Base-by-base conservation (phyloP, 371 early-diverging fungal genomes). In the Cokeromyces recurvatus region DNA sequence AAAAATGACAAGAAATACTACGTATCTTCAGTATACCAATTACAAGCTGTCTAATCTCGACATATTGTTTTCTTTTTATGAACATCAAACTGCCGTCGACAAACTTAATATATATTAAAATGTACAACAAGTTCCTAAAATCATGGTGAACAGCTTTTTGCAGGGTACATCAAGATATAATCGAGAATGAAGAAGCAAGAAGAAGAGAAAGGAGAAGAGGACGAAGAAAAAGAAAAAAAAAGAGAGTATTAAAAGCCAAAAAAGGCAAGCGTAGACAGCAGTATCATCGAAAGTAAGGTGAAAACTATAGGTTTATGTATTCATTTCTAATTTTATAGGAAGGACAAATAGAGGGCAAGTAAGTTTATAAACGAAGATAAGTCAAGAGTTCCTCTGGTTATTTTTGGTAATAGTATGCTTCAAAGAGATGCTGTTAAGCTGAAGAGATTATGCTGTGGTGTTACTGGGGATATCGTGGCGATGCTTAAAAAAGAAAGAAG, bases 101-200 rank as follows among this genome's bases (percentile, higher is more conserved):
- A 16, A 14, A 5, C 34, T 45, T 4, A 5, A 14, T 6, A 3
- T 41, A 4, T 41, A 41, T 27, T 27, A 41, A 27, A 27, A 27
- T 7, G 12, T n/a, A 16, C 41, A 41, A 16, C 7, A 27, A 53
- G 39, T 12, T 45, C 20, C 34, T 41, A 32, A 15, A 20, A 14
- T 20, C 46, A 53, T 25, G 46, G 22, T n/a, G 42, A 38, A 19
- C 39, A 46, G 14, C 50, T 50, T 14, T 49, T 19, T 5, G 50
- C 41, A 25, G 39, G 25, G 16, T 37, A 41, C 23, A 46, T 46
- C 7, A 49, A 46, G 14, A 46, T 50, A 31, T 48, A 50, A 43
- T 39, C 25, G 27, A 14, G 19, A 38, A 38, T 8, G 14, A 34
- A n/a, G n/a, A 15, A n/a, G 35, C 5, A 34, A 34, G 29, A 29